Conservation (phyloP, 108 stramenopile species). For the Stephanodiscus minutulus region DNA sequence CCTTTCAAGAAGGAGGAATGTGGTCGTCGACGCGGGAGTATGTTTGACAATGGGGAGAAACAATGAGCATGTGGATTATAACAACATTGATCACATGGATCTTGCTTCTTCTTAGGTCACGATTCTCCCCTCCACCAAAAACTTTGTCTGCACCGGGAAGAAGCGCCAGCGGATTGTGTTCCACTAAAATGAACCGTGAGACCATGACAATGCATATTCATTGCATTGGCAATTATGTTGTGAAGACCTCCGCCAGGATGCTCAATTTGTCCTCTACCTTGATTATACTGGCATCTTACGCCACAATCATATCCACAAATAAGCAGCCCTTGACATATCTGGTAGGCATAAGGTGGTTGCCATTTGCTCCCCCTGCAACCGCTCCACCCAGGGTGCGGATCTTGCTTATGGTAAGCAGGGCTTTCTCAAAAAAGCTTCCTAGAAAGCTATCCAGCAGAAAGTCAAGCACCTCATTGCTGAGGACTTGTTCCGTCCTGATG, state of each 20-base stretch:
- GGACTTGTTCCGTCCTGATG: constrained; percentile 13
- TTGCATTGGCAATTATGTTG: constrained; percentile 10
- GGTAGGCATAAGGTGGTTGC: neutral
- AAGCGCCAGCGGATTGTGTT: constrained; percentile 12
- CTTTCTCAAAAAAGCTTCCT: constrained; percentile 22
- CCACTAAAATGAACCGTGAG: constrained; percentile 30
- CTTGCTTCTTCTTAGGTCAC: constrained; percentile 15
- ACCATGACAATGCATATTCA: neutral
- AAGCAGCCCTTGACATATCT: constrained; percentile 17
- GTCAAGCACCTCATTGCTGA: constrained; percentile 13
- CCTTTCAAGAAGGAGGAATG: too few relatives aligned
- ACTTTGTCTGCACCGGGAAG: constrained; percentile 16
- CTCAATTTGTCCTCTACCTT: constrained; percentile 5
- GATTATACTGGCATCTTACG: constrained; percentile 16
- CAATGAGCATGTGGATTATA: constrained; percentile 16
- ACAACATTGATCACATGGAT: constrained; percentile 25
- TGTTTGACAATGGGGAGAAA: too few relatives aligned
- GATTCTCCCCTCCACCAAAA: constrained; percentile 25
- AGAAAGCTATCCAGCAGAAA: constrained; percentile 20
- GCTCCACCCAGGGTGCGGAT: constrained; percentile 27
- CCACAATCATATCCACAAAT: constrained; percentile 31
- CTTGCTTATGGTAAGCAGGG: constrained; percentile 19
- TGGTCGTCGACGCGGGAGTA: too few relatives aligned
- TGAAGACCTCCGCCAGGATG: constrained; percentile 19
- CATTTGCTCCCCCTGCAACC: neutral